A percentile compares a stretch with the other conserved stretches of the same genome.
These are phyloP conservation scores for Pythium dissimile DNA, from an alignment of 352 stramenopile genomes.

Conservation along the genomic window DNA sequence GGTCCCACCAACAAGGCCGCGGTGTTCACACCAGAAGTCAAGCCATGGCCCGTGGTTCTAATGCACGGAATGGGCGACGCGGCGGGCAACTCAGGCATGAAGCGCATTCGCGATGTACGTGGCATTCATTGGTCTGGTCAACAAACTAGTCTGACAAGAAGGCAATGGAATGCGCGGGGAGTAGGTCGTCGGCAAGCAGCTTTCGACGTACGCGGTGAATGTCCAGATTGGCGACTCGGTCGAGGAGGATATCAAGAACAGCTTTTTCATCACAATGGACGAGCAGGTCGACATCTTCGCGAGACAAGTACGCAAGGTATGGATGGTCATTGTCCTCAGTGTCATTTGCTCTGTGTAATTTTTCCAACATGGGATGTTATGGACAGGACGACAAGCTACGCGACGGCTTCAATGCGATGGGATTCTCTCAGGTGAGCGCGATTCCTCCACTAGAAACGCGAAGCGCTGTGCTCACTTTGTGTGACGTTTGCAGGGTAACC, in stretches of 20 bases:
- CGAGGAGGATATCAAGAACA: conserved; percentile 89
- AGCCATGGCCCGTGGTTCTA: conserved; percentile 64
- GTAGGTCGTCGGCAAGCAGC: conserved; percentile 63
- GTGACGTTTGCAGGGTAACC: conserved; percentile 64
- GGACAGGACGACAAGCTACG: conserved; percentile 72
- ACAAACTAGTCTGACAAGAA: not conserved
- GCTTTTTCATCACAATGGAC: conserved; percentile 93
- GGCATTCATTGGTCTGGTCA: not conserved
- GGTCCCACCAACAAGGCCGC: conserved; percentile 6
- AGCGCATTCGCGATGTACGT: conserved; percentile 66
- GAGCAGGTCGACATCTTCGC: conserved; percentile 89
- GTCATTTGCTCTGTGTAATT: not conserved
- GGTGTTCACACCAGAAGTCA: conserved; percentile 34
- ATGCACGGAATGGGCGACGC: conserved; percentile 96
- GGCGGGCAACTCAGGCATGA: conserved; percentile 89
- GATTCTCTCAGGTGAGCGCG: conserved; percentile 87
- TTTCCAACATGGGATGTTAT: not conserved
- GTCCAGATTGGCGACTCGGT: conserved; percentile 86
- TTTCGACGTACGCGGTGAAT: conserved; percentile 85
- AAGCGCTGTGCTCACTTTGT: not conserved
- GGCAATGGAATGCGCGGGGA: too few relatives aligned
- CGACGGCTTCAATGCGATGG: conserved; percentile 91
- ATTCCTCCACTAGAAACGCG: not conserved
- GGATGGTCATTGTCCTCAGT: not conserved
- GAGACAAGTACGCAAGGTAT: conserved; percentile 60